These are phyloP conservation scores for Aphanomyces cochlioides DNA, from an alignment of 352 stramenopile genomes.

Conservation along the genomic window DNA sequence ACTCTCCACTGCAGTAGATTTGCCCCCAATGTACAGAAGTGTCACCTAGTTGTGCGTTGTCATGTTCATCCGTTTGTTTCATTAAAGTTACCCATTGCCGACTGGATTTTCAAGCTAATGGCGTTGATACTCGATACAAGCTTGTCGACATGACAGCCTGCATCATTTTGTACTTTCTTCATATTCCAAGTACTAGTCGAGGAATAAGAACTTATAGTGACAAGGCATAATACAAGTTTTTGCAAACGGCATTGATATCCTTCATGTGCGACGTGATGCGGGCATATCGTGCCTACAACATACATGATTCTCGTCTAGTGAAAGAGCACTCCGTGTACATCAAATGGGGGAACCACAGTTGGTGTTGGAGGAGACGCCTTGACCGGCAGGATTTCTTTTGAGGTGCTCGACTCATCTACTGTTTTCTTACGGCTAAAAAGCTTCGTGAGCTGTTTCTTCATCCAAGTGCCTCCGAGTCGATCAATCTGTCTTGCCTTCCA, in stretches of 20 bases:
- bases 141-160: conserved; percentile 4
- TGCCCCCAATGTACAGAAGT: conserved; percentile 40
- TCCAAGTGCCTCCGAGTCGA: not conserved
- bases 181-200: not conserved
- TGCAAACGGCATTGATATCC: conserved; percentile 13
- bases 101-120: not conserved
- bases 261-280: conserved; percentile 20
- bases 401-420: not conserved
- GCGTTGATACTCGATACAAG: not conserved
- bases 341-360: not conserved
- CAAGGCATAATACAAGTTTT: conserved; percentile 1
- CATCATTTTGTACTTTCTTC: not conserved
- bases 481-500: not conserved
- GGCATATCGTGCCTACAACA: conserved; percentile 8
- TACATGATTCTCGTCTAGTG: not conserved
- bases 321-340: not conserved
- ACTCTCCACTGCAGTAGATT: conserved; percentile 49
- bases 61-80: not conserved
- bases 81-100: not conserved
- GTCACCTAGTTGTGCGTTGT: conserved; percentile 34
- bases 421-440: conserved; percentile 12
- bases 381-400: not conserved
- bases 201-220: too few relatives aligned
- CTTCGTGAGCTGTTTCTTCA: conserved; percentile 26
- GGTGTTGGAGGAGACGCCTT: not conserved